Percentiles rank a stretch among this genome's conserved stretches.
Evolutionary conservation across 1,284 basidiomycete genomes (phyloP).

Genomic region (Tremellales sp.): DNA sequence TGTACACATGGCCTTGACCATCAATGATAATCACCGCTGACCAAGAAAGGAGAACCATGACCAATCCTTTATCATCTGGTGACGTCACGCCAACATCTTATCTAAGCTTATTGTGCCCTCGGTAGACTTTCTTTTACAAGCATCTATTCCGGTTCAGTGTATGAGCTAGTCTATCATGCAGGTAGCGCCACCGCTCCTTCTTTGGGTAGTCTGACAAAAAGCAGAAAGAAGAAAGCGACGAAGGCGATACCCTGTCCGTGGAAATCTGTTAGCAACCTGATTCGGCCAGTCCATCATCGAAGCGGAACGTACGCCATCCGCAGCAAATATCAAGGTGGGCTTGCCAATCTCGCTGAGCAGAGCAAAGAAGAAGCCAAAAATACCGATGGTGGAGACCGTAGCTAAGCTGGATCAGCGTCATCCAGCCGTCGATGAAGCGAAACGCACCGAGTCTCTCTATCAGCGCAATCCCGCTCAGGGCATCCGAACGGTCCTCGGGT

Average conservation of each 20-base stretch:
- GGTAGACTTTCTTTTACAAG: no score
- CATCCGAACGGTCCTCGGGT: slow-evolving; percentile 31
- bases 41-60: no score
- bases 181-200: background rate
- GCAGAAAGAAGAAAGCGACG: slow-evolving; percentile 29
- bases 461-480: slow-evolving; percentile 43
- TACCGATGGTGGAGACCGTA: slow-evolving; percentile 32
- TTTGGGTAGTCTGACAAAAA: slow-evolving; percentile 35
- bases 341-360: slow-evolving; percentile 26
- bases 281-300: background rate
- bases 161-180: no score
- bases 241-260: slow-evolving; percentile 36
- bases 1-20: no score
- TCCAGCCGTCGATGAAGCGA: background rate
- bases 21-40: no score
- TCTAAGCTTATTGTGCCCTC: no score
- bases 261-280: background rate
- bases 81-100: no score
- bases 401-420: slow-evolving; percentile 12
- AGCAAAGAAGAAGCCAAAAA: slow-evolving; percentile 38
- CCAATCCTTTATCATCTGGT: no score
- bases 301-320: slow-evolving; percentile 33
- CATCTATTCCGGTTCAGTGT: no score
- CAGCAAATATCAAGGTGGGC: slow-evolving; percentile 33
- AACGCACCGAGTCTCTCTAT: slow-evolving; percentile 40